A percentile compares a stretch with the other conserved stretches of the same genome.
Evolutionary conservation across 495 filamentous ascomycete species (phyloP).

Genomic region (Penicillium turbatum): DNA sequence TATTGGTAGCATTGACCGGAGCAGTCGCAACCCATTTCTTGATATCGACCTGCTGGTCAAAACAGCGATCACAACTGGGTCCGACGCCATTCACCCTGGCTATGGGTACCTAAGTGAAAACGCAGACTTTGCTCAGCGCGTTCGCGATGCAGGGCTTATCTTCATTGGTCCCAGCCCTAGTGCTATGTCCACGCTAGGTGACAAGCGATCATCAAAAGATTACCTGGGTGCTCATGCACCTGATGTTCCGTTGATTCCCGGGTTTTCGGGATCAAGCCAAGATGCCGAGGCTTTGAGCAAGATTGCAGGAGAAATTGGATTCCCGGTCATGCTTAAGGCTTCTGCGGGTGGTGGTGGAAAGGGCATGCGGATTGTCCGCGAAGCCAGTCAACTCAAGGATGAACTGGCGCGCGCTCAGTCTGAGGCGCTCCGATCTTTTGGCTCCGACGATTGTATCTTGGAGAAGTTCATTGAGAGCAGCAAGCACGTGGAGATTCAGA

Average conservation of each 20-base stretch:
- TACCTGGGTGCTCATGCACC: conserved; percentile 42
- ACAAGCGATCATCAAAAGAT: conserved; percentile 46
- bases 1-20: conserved; percentile 19
- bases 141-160: conserved; percentile 39
- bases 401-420: conserved; percentile 72
- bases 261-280: conserved; percentile 75
- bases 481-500: conserved; percentile 85
- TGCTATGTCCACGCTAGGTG: conserved; percentile 43
- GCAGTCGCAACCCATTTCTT: conserved; percentile 55
- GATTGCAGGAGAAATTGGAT: conserved; percentile 67
- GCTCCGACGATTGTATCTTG: conserved; percentile 77
- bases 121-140: conserved; percentile 40
- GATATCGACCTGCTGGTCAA: conserved; percentile 76
- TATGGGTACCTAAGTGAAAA: conserved; percentile 58
- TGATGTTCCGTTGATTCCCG: conserved; percentile 81
- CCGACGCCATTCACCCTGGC: conserved; percentile 56
- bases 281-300: conserved; percentile 54
- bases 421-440: conserved; percentile 75
- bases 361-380: conserved; percentile 75
- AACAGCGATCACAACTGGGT: conserved; percentile 66
- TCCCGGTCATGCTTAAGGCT: conserved; percentile 83
- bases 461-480: conserved; percentile 84
- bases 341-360: conserved; percentile 92
- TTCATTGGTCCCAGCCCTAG: conserved; percentile 49
- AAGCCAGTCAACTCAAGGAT: conserved; percentile 58